Evolutionary conservation across 345 rosid genomes (phyloP), one percentile per base, ranked within the genome.

Genomic region (Schrenkiella parvula): DNA sequence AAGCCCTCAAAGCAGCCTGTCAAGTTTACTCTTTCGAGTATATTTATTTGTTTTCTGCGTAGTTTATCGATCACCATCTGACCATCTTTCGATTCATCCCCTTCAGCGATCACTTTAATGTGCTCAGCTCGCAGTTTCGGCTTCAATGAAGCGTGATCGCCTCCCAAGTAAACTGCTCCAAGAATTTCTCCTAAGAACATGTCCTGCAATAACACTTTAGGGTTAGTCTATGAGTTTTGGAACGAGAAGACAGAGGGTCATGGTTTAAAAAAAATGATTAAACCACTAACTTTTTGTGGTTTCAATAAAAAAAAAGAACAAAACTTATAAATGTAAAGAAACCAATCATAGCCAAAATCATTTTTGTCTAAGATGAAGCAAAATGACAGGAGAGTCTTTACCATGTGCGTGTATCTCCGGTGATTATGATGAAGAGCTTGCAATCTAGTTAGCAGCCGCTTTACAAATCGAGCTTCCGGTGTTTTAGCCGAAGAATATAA

Each of bases 141-240:
- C 25, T 83, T 84, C 73, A 93, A 52, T 52, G 28, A 35, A 15
- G 82, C 63, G 8, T 76, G 50, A 61, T 85, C 79, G 19, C 69
- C 75, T 4, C 81, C 90, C 74, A 90, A 44, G 48, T 72, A 71
- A n/a, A 86, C 78, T 8, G 93, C 96, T 14, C 98, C 98, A 18
- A 87, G 80, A 59, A 90, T 75, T 78, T 93, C 97, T 2, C 98
- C 97, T 73, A 87, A 71, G 83, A 90, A 93, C 35, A 75, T 86
- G 52, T 84, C 89, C 98, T 88, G 82, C 73, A 76, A 5, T 3
- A 59, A 60, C 57, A 75, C 34, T 25, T 14, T 14, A 53, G 12
- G 5, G 13, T 71, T 39, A 60, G 60, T 37, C 60, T 15, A n/a
- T n/a, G 35, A 23, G 3, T 23, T 23, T 23, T 37, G 41, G 11